These are phyloP conservation scores for Ustulina deusta DNA, from an alignment of 2,329 filamentous ascomycete genomes.

Conservation along the genomic window DNA sequence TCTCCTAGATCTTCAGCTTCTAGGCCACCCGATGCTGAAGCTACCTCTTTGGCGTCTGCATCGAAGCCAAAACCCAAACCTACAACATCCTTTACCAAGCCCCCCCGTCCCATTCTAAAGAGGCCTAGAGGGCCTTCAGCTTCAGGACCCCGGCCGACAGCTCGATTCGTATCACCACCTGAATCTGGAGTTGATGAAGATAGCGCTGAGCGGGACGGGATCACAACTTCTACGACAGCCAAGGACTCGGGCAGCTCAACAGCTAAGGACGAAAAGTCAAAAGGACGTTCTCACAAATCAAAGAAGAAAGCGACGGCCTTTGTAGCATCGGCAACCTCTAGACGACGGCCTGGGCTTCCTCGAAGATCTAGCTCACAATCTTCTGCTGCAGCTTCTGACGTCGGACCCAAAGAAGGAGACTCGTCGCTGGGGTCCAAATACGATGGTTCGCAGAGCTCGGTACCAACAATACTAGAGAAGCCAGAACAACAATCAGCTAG, in stretches of 20 bases:
- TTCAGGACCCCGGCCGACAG: constrained; percentile 67
- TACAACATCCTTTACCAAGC: constrained; percentile 59
- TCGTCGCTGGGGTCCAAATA: constrained; percentile 44
- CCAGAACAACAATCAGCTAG: constrained; percentile 30
- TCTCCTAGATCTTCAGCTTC: constrained; percentile 43
- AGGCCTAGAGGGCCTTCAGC: constrained; percentile 67
- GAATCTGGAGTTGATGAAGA: constrained; percentile 60
- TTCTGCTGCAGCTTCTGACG: constrained; percentile 53
- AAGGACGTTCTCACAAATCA: constrained; percentile 36
- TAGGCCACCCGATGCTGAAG: constrained; percentile 30
- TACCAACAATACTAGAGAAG: constrained; percentile 49
- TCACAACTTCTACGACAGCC: constrained; percentile 58
- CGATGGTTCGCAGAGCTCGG: constrained; percentile 42
- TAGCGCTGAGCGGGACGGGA: constrained; percentile 49
- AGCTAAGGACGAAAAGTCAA: constrained; percentile 46
- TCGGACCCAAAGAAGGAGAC: constrained; percentile 50
- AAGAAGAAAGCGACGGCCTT: constrained; percentile 56
- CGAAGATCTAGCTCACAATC: constrained; percentile 63
- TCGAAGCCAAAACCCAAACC: constrained; percentile 45
- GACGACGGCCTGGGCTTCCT: constrained; percentile 60
- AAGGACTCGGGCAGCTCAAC: constrained; percentile 41
- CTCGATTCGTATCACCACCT: constrained; percentile 69
- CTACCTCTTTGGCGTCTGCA: constrained; percentile 32
- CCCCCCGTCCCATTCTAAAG: constrained; percentile 70
- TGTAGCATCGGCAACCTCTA: constrained; percentile 59